Conservation (phyloP, 768 basidiomycete species). For the Hygrocybe coccinea region DNA sequence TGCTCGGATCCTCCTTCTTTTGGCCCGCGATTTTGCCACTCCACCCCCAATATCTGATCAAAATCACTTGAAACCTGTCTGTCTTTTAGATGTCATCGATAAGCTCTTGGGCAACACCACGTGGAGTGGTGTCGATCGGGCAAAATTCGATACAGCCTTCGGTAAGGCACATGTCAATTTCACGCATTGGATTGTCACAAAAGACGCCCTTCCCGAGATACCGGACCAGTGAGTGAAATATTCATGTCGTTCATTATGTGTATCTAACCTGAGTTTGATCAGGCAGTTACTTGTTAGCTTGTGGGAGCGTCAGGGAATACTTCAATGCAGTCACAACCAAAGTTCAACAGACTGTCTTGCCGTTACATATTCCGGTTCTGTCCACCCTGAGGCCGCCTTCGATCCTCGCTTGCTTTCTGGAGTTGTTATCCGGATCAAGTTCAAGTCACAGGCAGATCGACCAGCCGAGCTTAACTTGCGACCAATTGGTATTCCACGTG, state of each 20-base stretch:
- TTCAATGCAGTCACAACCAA: conserved; percentile 16
- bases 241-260: conserved; percentile 7
- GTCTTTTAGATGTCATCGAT: not conserved
- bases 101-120: not conserved
- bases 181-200: conserved; percentile 20
- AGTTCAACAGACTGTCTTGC: conserved; percentile 13
- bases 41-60: conserved; percentile 8
- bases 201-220: conserved; percentile 10
- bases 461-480: not conserved
- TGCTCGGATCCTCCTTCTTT: conserved; percentile 11
- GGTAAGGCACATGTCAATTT: conserved; percentile 13
- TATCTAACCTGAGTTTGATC: not conserved
- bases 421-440: conserved; percentile 8
- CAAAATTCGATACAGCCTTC: conserved; percentile 8
- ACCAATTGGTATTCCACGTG: conserved; percentile 2
- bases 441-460: not conserved
- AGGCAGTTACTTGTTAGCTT: conserved; percentile 16
- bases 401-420: conserved; percentile 13
- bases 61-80: not conserved
- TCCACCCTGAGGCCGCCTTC: conserved; percentile 6
- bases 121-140: not conserved
- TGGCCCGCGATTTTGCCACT: conserved; percentile 13
- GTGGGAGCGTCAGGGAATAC: conserved; percentile 13
- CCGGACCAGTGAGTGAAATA: conserved; percentile 7
- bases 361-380: conserved; percentile 11